phyloP scores from a whole-genome alignment of 75 land plant species.

The Ceratopteris richardii region DNA sequence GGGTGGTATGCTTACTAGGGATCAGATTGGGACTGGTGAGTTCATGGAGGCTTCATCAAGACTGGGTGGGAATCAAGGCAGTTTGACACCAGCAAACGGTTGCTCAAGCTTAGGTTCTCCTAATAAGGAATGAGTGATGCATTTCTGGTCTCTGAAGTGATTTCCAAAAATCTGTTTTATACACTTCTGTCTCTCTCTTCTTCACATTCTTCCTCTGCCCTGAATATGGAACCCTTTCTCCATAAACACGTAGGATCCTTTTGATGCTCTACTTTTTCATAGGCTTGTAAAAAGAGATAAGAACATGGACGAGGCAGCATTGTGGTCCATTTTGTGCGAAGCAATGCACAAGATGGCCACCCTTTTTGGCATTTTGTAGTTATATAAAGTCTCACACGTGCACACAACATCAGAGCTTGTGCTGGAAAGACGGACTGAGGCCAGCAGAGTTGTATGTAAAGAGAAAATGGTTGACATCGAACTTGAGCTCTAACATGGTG shows the following conservation, averaged over 20 bases:
- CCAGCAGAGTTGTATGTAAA: conserved; percentile 2
- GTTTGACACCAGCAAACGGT: not conserved
- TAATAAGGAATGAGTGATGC: not conserved
- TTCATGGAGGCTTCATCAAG: not conserved
- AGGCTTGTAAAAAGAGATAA: too few relatives aligned
- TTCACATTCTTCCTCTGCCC: not conserved
- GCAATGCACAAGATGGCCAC: not conserved
- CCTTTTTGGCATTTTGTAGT: conserved; percentile 1
- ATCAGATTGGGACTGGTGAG: not conserved
- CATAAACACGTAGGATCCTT: not conserved
- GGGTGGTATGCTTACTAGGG: not conserved
- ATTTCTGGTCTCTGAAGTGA: not conserved
- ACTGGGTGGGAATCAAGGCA: not conserved
- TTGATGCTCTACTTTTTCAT: too few relatives aligned
- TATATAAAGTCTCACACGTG: not conserved
- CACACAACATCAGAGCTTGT: not conserved
- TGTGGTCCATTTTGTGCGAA: not conserved
- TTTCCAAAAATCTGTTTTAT: not conserved
- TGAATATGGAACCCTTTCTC: not conserved
- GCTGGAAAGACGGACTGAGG: not conserved
- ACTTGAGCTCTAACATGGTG: not conserved
- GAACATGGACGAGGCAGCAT: not conserved
- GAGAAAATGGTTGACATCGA: not conserved
- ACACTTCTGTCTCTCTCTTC: not conserved
- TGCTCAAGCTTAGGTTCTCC: not conserved